phyloP scores from a whole-genome alignment of 2,329 filamentous ascomycete genomes.

The Verticillium zaregamsianum region DNA sequence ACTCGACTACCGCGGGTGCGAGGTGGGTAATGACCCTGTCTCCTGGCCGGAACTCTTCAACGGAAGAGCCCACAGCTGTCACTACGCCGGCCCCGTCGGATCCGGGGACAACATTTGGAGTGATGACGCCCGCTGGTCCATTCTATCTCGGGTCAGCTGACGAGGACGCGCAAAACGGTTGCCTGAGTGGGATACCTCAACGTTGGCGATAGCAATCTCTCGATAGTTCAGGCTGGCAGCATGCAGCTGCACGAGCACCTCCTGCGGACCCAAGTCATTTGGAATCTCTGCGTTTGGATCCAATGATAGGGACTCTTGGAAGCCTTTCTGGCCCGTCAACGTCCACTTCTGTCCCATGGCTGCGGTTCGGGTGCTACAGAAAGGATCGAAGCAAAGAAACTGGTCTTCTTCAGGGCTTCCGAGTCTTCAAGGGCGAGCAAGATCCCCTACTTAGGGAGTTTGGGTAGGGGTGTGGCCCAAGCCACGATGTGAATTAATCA shows the following conservation, averaged over 20 bases:
- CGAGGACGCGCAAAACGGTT: neutral
- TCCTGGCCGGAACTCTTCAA: neutral
- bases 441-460: no score
- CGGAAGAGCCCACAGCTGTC: neutral
- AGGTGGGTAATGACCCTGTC: conserved; percentile 1
- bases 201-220: conserved; percentile 3
- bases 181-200: neutral
- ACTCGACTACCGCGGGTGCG: neutral
- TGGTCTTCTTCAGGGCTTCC: no score
- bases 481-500: neutral
- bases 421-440: no score
- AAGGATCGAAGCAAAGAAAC: no score
- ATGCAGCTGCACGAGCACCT: conserved; percentile 1
- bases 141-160: neutral
- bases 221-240: conserved; percentile 2
- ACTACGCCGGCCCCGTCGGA: conserved; percentile 2
- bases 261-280: neutral
- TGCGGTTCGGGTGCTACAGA: no score
- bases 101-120: neutral
- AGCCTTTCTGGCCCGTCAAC: conserved; percentile 26
- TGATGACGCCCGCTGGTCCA: neutral
- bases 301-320: conserved; percentile 26
- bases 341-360: conserved; percentile 26
- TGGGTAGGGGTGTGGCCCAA: no score
- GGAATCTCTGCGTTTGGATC: conserved; percentile 12